A percentile compares a stretch with the other conserved stretches of the same genome.
Evolutionary conservation across 2,329 filamentous ascomycete species (phyloP).

Genomic region (Nannizzia gypsea): DNA sequence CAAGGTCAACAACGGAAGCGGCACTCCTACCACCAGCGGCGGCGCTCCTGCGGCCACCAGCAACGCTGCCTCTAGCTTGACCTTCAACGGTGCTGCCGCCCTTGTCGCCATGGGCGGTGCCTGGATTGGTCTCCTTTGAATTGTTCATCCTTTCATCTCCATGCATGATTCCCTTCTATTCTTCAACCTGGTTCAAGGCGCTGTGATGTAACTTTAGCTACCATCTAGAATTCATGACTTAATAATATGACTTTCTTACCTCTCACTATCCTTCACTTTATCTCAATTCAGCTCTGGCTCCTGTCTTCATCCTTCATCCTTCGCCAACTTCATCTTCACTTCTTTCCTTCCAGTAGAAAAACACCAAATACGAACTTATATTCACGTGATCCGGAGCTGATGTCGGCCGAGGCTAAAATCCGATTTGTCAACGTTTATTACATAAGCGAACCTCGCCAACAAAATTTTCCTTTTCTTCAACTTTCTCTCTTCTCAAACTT

Average conservation of each 20-base stretch:
- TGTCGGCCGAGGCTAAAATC: background rate
- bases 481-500: background rate
- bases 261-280: background rate
- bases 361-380: background rate
- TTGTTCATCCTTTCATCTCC: background rate
- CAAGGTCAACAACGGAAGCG: background rate
- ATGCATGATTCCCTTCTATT: too few species aligned
- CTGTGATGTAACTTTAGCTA: background rate
- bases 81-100: background rate
- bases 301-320: background rate
- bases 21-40: background rate
- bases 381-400: background rate
- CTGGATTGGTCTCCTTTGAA: constrained; percentile 2
- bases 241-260: background rate
- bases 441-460: background rate
- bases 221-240: background rate
- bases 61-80: background rate
- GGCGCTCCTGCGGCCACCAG: background rate
- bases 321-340: background rate
- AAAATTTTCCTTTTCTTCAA: background rate
- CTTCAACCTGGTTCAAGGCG: background rate
- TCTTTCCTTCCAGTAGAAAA: background rate
- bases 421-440: background rate
- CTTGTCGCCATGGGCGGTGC: background rate
- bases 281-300: background rate